Evolutionary conservation across 2,329 filamentous ascomycete species (phyloP).

Genomic region (Colletotrichum navitas): DNA sequence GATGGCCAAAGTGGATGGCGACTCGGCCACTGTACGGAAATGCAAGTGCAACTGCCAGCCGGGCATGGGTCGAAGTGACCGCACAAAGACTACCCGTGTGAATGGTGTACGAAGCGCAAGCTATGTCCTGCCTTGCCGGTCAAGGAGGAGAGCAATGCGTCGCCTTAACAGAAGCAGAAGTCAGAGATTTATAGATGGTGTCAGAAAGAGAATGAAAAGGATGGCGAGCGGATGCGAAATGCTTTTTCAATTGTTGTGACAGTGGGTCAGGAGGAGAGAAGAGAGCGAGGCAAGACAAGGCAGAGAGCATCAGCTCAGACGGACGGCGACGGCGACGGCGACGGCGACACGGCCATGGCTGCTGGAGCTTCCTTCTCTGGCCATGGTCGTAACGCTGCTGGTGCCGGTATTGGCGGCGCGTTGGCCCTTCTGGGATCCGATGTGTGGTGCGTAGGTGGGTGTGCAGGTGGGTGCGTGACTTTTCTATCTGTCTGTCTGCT

Average conservation of each 20-base stretch:
- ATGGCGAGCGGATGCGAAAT: conserved; percentile 22
- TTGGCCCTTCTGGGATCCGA: neutral
- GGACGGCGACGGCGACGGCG: neutral
- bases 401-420: conserved; percentile 4
- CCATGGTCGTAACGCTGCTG: neutral
- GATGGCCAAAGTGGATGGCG: neutral
- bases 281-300: neutral
- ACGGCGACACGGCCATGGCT: neutral
- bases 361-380: conserved; percentile 1
- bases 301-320: neutral
- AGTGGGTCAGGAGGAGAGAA: neutral
- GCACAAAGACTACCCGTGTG: neutral
- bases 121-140: conserved; percentile 29
- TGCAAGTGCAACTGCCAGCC: neutral
- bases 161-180: conserved; percentile 11
- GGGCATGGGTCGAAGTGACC: neutral
- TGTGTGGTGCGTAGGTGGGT: neutral
- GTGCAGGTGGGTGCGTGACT: neutral
- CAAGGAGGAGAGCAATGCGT: conserved; percentile 31
- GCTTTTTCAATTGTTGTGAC: conserved; percentile 31
- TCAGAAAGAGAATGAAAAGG: neutral
- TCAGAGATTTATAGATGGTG: neutral
- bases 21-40: neutral
- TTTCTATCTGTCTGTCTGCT: neutral
- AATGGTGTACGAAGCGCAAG: conserved; percentile 18